Conservation (phyloP, 495 filamentous ascomycete species). For the Penicillium turbatum region DNA sequence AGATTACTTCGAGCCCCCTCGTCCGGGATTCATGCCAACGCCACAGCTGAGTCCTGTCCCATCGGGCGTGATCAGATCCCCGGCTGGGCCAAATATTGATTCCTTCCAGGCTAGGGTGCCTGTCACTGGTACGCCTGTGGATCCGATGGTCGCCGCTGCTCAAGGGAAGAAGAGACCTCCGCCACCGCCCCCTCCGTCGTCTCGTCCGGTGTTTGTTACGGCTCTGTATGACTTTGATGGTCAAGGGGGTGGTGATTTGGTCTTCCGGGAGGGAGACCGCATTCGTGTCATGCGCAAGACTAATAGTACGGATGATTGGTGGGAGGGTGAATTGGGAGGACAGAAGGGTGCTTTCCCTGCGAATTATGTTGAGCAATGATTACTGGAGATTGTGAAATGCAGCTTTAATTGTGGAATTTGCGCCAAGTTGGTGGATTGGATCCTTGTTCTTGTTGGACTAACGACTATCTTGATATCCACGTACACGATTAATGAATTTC, state of each 20-base stretch:
- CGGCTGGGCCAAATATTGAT: constrained; percentile 37
- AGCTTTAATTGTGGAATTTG: too few relatives aligned
- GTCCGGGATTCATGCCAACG: constrained; percentile 7
- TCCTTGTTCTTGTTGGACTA: not conserved
- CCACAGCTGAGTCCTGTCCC: constrained; percentile 13
- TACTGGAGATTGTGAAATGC: too few relatives aligned
- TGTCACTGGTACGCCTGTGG: not conserved
- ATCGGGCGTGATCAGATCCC: constrained; percentile 17
- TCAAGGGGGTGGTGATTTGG: constrained; percentile 67
- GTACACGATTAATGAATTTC: not conserved
- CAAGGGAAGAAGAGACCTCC: constrained; percentile 57
- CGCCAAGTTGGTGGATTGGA: not conserved
- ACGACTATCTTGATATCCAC: not conserved
- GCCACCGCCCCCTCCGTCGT: constrained; percentile 66
- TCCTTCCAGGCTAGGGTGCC: constrained; percentile 45
- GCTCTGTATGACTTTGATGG: constrained; percentile 79
- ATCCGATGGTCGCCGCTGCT: constrained; percentile 19
- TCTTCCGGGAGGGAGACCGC: constrained; percentile 77
- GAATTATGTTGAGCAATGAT: constrained; percentile 62
- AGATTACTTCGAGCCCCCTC: constrained; percentile 17
- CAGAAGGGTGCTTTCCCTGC: constrained; percentile 78
- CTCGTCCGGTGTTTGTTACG: constrained; percentile 58
- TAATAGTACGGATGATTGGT: constrained; percentile 87
- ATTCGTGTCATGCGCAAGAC: constrained; percentile 85
- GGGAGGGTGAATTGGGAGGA: constrained; percentile 82